Conservation (phyloP, 2,329 filamentous ascomycete species). For the Claviceps arundinis region DNA sequence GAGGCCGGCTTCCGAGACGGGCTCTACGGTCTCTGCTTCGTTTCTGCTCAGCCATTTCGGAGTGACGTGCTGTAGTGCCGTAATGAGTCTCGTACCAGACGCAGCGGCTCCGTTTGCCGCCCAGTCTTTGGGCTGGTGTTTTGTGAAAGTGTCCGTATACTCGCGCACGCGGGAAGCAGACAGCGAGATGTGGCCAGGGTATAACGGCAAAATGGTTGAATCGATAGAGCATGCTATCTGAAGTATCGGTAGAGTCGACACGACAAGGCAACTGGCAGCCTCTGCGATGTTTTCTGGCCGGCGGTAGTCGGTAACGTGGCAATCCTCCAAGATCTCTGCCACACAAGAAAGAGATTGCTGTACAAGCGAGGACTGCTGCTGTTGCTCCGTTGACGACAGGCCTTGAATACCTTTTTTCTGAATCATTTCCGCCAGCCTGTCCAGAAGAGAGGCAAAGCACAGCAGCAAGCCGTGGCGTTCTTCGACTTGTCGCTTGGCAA, state of each 20-base stretch:
- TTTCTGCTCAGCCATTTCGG: constrained; percentile 34
- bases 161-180: constrained; percentile 9
- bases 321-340: constrained; percentile 26
- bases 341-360: constrained; percentile 17
- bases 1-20: constrained; percentile 37
- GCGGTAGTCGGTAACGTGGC: constrained; percentile 32
- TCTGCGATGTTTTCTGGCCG: constrained; percentile 53
- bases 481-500: constrained; percentile 47
- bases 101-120: constrained; percentile 5
- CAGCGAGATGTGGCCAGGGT: constrained; percentile 14
- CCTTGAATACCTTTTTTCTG: constrained; percentile 5
- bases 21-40: constrained; percentile 36
- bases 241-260: constrained; percentile 35
- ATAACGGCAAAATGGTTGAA: constrained; percentile 3
- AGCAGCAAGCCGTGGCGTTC: constrained; percentile 56
- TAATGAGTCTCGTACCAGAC: constrained; percentile 11
- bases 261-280: constrained; percentile 43
- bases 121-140: constrained; percentile 7
- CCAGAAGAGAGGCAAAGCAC: constrained; percentile 44
- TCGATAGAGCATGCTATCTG: constrained; percentile 20
- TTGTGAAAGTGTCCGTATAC: constrained; percentile 12
- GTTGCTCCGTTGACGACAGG: not conserved
- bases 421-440: constrained; percentile 27
- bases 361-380: constrained; percentile 11
- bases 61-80: constrained; percentile 21